Conservation (phyloP, 306 rosid genomes). For the Cucurbita argyrosperma region DNA sequence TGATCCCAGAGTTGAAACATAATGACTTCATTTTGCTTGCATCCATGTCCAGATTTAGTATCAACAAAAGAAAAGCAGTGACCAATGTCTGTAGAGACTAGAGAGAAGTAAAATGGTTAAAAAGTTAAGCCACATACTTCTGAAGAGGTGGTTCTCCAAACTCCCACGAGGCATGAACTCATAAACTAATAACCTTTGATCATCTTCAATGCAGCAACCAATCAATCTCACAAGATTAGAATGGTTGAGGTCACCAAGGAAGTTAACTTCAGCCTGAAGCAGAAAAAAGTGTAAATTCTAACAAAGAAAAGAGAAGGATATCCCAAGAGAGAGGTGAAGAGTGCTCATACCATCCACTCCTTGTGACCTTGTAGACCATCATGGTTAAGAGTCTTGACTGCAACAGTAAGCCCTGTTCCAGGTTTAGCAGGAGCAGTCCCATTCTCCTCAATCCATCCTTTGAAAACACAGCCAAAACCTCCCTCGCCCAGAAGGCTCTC, state of each 20-base stretch:
- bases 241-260: slow-evolving; percentile 83
- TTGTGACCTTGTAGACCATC: slow-evolving; percentile 98
- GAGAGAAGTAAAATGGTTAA: slow-evolving; percentile 7
- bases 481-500: slow-evolving; percentile 99
- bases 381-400: slow-evolving; percentile 91
- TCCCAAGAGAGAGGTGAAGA: not conserved
- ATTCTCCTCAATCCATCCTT: slow-evolving; percentile 96
- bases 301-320: not conserved
- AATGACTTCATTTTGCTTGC: not conserved
- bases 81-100: not conserved
- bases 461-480: slow-evolving; percentile 96
- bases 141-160: slow-evolving; percentile 94
- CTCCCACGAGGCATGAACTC: slow-evolving; percentile 99
- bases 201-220: slow-evolving; percentile 92
- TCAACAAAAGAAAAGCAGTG: not conserved
- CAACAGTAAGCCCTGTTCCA: slow-evolving; percentile 95
- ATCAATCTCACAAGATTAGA: slow-evolving; percentile 82
- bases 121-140: slow-evolving; percentile 47
- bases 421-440: slow-evolving; percentile 96
- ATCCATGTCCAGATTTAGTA: not conserved
- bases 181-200: slow-evolving; percentile 73
- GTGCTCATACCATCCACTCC: slow-evolving; percentile 83
- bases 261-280: slow-evolving; percentile 78
- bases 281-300: not conserved
- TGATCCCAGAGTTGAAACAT: not conserved